Conservation (phyloP, 371 early-diverging fungal genomes). For the Actinomortierella wolfii region DNA sequence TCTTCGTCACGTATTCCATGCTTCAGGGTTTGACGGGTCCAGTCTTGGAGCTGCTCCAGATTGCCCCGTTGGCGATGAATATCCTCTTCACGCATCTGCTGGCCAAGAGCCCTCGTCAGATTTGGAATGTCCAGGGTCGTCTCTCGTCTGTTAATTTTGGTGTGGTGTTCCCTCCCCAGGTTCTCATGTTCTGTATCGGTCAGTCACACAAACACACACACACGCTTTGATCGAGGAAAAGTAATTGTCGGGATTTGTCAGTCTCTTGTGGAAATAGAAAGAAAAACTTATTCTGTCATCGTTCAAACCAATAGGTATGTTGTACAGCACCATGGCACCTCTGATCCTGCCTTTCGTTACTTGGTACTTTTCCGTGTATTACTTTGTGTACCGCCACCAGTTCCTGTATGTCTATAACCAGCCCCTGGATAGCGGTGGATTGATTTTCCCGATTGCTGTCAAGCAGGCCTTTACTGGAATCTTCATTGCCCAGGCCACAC, state of each 20-base stretch:
- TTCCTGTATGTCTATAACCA: constrained; percentile 78
- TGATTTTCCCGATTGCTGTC: constrained; percentile 70
- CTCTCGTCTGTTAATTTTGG: constrained; percentile 53
- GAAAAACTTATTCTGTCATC: no score
- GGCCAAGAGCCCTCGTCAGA: constrained; percentile 76
- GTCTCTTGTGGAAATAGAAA: no score
- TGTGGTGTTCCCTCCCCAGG: constrained; percentile 55
- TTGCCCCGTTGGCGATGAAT: constrained; percentile 66
- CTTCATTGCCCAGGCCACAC: constrained; percentile 69
- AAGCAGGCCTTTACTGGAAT: constrained; percentile 72
- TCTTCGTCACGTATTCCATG: constrained; percentile 84
- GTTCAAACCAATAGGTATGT: constrained; percentile 51
- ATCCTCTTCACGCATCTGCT: constrained; percentile 64
- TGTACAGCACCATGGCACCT: constrained; percentile 83
- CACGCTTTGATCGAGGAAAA: no score
- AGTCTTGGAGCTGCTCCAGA: constrained; percentile 68
- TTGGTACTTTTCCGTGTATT: constrained; percentile 74
- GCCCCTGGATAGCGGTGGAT: constrained; percentile 66
- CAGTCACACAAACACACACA: background rate
- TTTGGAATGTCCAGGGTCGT: constrained; percentile 56
- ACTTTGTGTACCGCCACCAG: constrained; percentile 80
- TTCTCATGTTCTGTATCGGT: constrained; percentile 33
- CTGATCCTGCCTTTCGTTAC: constrained; percentile 77
- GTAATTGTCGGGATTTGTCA: background rate
- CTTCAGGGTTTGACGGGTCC: constrained; percentile 72